Evolutionary conservation across 2,329 filamentous ascomycete species (phyloP), one percentile per base, ranked within the genome.

Genomic region (Teratosphaeria pseudoeucalypti): DNA sequence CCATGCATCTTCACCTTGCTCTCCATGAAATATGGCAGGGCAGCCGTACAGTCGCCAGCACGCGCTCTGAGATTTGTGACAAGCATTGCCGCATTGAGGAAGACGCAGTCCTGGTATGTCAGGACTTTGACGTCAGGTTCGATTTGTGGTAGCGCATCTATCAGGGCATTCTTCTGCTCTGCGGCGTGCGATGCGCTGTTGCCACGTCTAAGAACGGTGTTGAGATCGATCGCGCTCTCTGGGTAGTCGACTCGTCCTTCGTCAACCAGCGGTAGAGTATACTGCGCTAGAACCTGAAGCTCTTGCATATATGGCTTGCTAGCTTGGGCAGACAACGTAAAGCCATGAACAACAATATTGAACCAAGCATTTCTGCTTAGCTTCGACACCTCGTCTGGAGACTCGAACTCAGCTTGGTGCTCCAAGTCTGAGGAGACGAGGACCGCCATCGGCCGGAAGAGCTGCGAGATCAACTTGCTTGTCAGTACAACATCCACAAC

Each of bases 191-290:
- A 88, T 6, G 86, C 83, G 63, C 85, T 90, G 78, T 90, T 89
- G 19, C 92, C 92, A 62, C 94, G 85, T 61, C 92, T 86, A 56
- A 99, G 79, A 19, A 97, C 88, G 0, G 91, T 95, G 70, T 99
- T 97, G 49, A 99, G 82, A 70, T 99, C 94, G 58, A 99, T 92
- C 65, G 97, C 94, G 71, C 92, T 96, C 73, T 99, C 94, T 10
- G 94, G 82, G 70, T 95, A 87, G 66, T 96, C 92, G 34, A 90
- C 88, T 60, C 91, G 85, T 71, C 95, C 89, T 70, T 96, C 90
- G 2, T 92, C 85, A 34, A 99, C 88, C 58, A 99, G 77, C 0
- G 94, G 89, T 32, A 89, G 86, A 12, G 92, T 96, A 73, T 96
- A 86, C 57, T 90, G 84, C 1, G 95, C 92, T 71, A 99, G 86